phyloP scores from a whole-genome alignment of 2,329 filamentous ascomycete species.

The Alternaria sp. region DNA sequence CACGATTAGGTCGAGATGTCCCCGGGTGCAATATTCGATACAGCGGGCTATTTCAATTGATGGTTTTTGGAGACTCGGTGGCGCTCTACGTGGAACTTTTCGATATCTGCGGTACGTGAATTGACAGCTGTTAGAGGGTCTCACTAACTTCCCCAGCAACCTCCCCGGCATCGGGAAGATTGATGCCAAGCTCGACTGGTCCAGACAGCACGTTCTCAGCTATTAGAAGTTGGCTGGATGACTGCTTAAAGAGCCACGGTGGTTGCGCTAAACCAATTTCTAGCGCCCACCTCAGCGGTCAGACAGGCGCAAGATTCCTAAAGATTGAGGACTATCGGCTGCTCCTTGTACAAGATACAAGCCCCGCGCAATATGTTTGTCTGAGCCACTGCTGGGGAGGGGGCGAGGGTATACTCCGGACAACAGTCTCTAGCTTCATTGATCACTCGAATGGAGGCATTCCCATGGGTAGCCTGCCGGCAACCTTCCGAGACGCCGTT shows the following conservation, averaged over 20 bases:
- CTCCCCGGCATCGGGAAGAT: too few species aligned
- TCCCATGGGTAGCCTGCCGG: background rate
- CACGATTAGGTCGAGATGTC: too few species aligned
- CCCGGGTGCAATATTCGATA: too few species aligned
- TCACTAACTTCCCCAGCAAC: too few species aligned
- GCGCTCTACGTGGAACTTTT: too few species aligned
- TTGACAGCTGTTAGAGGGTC: too few species aligned
- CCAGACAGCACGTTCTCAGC: too few species aligned
- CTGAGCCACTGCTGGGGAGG: background rate
- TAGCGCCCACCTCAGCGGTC: background rate
- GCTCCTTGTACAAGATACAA: background rate
- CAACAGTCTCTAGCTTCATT: background rate
- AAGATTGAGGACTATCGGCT: background rate
- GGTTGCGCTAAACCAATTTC: background rate
- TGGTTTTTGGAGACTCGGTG: too few species aligned
- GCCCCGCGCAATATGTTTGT: background rate
- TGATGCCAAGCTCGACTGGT: too few species aligned
- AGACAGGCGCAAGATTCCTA: background rate
- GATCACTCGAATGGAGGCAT: background rate
- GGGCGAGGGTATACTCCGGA: background rate
- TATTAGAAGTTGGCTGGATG: background rate
- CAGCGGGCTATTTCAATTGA: too few species aligned
- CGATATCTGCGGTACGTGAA: too few species aligned
- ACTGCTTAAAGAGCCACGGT: background rate
- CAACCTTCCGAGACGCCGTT: background rate